These are phyloP conservation scores for Capsella bursapastoris DNA, from an alignment of 345 rosid species.

Conservation along the genomic window DNA sequence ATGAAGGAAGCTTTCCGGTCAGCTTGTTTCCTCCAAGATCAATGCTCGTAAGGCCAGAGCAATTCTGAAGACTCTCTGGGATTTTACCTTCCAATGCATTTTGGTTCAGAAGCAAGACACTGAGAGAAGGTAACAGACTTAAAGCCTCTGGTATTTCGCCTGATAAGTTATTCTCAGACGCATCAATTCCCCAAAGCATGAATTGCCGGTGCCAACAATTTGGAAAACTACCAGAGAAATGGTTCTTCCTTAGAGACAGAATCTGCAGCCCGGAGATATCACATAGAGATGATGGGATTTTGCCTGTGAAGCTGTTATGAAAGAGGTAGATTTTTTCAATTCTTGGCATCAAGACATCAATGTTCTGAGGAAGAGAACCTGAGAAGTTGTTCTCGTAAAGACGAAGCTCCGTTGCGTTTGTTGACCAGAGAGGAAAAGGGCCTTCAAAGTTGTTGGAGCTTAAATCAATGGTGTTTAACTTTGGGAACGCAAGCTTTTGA, in stretches of 20 bases:
- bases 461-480: constrained; percentile 47
- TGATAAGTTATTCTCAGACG: constrained; percentile 52
- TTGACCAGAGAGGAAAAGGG: constrained; percentile 57
- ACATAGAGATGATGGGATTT: constrained; percentile 52
- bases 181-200: constrained; percentile 54
- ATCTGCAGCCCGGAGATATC: constrained; percentile 49
- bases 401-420: constrained; percentile 50
- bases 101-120: constrained; percentile 51
- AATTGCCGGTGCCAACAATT: constrained; percentile 50
- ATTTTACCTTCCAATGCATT: constrained; percentile 54
- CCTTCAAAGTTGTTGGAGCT: constrained; percentile 59
- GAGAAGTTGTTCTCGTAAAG: constrained; percentile 57
- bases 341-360: constrained; percentile 52
- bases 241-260: constrained; percentile 50
- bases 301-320: constrained; percentile 47
- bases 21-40: constrained; percentile 62
- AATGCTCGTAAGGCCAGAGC: constrained; percentile 51
- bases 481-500: constrained; percentile 43
- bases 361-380: constrained; percentile 51
- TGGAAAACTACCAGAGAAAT: constrained; percentile 50
- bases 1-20: constrained; percentile 50
- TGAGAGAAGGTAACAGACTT: constrained; percentile 49
- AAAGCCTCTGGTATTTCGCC: constrained; percentile 55
- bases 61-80: constrained; percentile 56
- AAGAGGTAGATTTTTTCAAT: constrained; percentile 49